A percentile compares a stretch with the other conserved stretches of the same genome.
Evolutionary conservation across 1,139 yeast species (phyloP).

Genomic region (Saccharomyces hybrid): DNA sequence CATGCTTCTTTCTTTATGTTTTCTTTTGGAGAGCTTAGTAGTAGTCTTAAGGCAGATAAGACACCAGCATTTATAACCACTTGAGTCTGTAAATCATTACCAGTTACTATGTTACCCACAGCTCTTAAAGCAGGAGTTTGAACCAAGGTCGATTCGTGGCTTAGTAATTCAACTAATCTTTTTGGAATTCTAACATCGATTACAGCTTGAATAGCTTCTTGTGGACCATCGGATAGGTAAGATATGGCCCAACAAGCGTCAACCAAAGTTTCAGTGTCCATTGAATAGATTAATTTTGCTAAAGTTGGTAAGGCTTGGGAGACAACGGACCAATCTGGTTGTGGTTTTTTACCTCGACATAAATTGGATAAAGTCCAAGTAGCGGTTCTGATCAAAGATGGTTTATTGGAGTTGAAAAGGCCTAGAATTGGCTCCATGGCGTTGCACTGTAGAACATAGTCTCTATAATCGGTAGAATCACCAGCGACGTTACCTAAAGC

Average conservation of each 20-base stretch:
- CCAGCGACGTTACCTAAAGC: slow-evolving; percentile 99
- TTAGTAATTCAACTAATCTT: slow-evolving; percentile 81
- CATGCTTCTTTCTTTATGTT: slow-evolving; percentile 95
- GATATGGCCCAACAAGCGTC: slow-evolving; percentile 99
- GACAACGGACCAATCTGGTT: slow-evolving; percentile 88
- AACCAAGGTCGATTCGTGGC: slow-evolving; percentile 75
- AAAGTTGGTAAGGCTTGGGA: slow-evolving; percentile 85
- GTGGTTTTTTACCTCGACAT: slow-evolving; percentile 95
- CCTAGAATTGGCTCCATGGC: slow-evolving; percentile 86
- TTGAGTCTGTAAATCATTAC: slow-evolving; percentile 92
- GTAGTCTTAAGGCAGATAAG: slow-evolving; percentile 71
- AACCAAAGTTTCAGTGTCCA: slow-evolving; percentile 86
- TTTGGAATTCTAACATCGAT: slow-evolving; percentile 94
- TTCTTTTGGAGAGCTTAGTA: slow-evolving; percentile 80
- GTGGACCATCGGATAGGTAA: slow-evolving; percentile 85
- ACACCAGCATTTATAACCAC: slow-evolving; percentile 92
- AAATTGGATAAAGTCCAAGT: slow-evolving; percentile 96
- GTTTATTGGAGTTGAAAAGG: slow-evolving; percentile 72
- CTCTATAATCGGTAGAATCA: slow-evolving; percentile 85
- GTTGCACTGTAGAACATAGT: slow-evolving; percentile 71
- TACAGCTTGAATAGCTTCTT: slow-evolving; percentile 92
- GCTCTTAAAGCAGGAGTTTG: slow-evolving; percentile 98
- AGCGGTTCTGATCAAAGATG: slow-evolving; percentile 88
- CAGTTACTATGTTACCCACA: slow-evolving; percentile 96
- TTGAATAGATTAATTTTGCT: slow-evolving; percentile 82